A percentile compares a stretch with the other conserved stretches of the same genome.
phyloP scores from a whole-genome alignment of 345 rosid species.

The Kandelia obovata region DNA sequence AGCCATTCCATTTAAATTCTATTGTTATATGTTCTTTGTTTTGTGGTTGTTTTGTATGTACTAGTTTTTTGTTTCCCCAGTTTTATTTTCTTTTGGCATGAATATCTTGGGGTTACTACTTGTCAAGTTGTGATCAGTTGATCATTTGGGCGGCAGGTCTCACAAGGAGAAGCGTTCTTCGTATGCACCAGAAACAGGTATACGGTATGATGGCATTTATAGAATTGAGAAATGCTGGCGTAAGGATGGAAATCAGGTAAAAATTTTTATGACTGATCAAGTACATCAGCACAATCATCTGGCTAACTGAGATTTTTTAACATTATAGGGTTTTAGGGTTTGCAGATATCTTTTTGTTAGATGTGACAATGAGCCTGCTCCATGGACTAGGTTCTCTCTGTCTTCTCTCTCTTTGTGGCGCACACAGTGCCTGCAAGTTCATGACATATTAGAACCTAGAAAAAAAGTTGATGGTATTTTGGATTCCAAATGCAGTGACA shows the following conservation, averaged over 20 bases:
- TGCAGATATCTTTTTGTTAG: slow-evolving; percentile 80
- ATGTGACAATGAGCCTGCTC: slow-evolving; percentile 73
- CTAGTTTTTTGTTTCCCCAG: no score
- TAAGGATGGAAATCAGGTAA: slow-evolving; percentile 61
- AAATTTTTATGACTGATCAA: background rate
- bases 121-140: background rate
- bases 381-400: slow-evolving; percentile 68
- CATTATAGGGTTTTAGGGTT: slow-evolving; percentile 51
- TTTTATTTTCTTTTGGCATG: no score
- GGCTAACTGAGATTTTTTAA: no score
- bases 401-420: no score
- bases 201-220: slow-evolving; percentile 70
- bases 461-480: background rate
- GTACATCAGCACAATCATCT: no score
- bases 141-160: slow-evolving; percentile 38
- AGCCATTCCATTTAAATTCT: no score
- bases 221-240: slow-evolving; percentile 77
- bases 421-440: no score
- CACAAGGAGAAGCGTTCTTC: slow-evolving; percentile 62
- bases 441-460: no score
- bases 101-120: no score
- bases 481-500: slow-evolving; percentile 13
- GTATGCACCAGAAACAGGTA: slow-evolving; percentile 62
- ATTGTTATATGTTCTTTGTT: no score
- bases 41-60: no score